Evolutionary conservation across 169 alveolate species (phyloP), one percentile per base, ranked within the genome.

Genomic region (Plasmodium malariae): DNA sequence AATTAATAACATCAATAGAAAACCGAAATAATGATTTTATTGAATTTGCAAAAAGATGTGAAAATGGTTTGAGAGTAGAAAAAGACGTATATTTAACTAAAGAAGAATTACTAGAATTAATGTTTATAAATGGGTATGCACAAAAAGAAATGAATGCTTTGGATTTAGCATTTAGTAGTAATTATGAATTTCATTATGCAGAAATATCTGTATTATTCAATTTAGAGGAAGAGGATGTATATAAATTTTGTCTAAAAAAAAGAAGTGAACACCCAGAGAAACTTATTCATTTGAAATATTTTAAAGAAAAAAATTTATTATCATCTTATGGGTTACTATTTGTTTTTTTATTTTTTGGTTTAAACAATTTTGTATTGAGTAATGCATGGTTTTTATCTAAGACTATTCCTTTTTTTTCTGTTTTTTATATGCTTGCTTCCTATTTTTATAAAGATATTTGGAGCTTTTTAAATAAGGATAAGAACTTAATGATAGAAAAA

Each of bases 381-480:
- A 95, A 95, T 83, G 97, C 97, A 4, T 95, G 97, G 97, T 95
- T 95, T 72, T 92, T 95, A 32, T 95, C 97, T 1, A 95, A 95
- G 74, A 95, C 97, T 1, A 92, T 95, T 48, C 97, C 97, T 14
- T 95, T 95, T 85, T 97, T 97, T 51, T 95, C 96, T 4, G 97
- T 95, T 17, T 95, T 95, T 88, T 95, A 95, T 91, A 94, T 95
- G 97, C 93, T 95, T 69, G 97, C 96, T 4, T 93, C 97, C 2
- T 94, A 95, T 95, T 95, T 94, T 89, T 96, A 95, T 95, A 93
- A 63, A 74, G 95, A 70, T 36, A 34, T 54, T 0, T 68, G 74
- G 80, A 30, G 59, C 55, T 60, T 21, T 76, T 9, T 69, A 65
- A 80, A 80, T 65, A 95, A 95, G 74, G 97, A 95, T 45, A 96